Conservation (phyloP, 176 grass and related monocot species). For the Musa troglodytarum region DNA sequence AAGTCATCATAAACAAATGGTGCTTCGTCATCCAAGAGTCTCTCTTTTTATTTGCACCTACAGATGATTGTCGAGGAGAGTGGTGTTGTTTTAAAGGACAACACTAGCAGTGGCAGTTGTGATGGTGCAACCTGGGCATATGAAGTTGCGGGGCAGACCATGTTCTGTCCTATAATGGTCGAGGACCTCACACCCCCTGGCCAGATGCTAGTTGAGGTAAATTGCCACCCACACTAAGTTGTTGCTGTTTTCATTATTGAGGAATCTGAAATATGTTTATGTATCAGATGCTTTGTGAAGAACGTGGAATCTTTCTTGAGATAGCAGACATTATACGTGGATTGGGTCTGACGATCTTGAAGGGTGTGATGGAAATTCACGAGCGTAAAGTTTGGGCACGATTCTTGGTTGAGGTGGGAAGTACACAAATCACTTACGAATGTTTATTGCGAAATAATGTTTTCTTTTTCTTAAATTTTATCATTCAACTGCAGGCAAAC, state of each 20-base stretch:
- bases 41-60: slow-evolving; percentile 7
- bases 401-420: slow-evolving; percentile 77
- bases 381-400: slow-evolving; percentile 86
- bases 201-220: slow-evolving; percentile 99
- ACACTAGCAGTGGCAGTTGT: slow-evolving; percentile 40
- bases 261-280: not conserved
- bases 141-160: slow-evolving; percentile 89
- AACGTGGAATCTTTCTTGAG: slow-evolving; percentile 93
- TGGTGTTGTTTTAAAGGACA: slow-evolving; percentile 87
- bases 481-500: slow-evolving; percentile 56
- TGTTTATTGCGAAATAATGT: not conserved
- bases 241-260: not conserved
- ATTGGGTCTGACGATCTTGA: slow-evolving; percentile 87
- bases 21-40: not conserved
- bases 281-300: slow-evolving; percentile 90
- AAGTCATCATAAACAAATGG: not conserved
- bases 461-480: slow-evolving; percentile 9
- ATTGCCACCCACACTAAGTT: not conserved
- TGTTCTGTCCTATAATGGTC: slow-evolving; percentile 93
- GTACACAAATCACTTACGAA: not conserved
- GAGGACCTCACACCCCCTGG: slow-evolving; percentile 83
- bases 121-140: slow-evolving; percentile 89
- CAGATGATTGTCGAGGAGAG: slow-evolving; percentile 89
- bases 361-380: slow-evolving; percentile 83
- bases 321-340: slow-evolving; percentile 91